Conservation (phyloP, 2,329 filamentous ascomycete species). For the Canariomyces notabilis region DNA sequence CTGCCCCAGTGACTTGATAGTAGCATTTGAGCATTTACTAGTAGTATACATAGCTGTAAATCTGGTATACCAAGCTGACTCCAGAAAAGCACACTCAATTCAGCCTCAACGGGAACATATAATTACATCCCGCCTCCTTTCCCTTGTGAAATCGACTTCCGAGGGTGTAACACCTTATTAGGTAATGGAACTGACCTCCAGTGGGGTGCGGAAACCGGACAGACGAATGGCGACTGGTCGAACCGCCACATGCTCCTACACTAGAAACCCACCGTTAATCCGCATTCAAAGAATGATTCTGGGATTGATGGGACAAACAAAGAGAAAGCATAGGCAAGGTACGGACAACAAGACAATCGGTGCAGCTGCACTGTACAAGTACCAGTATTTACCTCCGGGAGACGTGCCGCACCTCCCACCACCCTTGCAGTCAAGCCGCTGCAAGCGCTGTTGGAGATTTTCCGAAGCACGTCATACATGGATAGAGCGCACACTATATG, state of each 20-base stretch:
- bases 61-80: too few relatives aligned
- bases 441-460: slow-evolving; percentile 2
- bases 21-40: too few relatives aligned
- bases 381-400: not conserved
- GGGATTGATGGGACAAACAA: not conserved
- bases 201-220: slow-evolving; percentile 6
- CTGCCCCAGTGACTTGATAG: too few relatives aligned
- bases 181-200: slow-evolving; percentile 11
- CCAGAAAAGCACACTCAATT: not conserved
- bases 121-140: slow-evolving; percentile 15
- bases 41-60: too few relatives aligned
- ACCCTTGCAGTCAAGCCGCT: slow-evolving; percentile 1
- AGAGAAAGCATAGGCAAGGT: not conserved
- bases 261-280: too few relatives aligned
- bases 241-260: slow-evolving; percentile 8
- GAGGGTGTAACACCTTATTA: slow-evolving; percentile 7
- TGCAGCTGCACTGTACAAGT: not conserved
- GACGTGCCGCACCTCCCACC: not conserved
- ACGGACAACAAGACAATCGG: too few relatives aligned
- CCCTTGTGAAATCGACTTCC: slow-evolving; percentile 7
- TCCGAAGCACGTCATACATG: not conserved
- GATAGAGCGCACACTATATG: not conserved
- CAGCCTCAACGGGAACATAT: slow-evolving; percentile 13
- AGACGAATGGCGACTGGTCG: slow-evolving; percentile 6
- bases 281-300: too few relatives aligned